phyloP scores from a whole-genome alignment of 2,329 filamentous ascomycete genomes.

The Keithomyces neogunnii region DNA sequence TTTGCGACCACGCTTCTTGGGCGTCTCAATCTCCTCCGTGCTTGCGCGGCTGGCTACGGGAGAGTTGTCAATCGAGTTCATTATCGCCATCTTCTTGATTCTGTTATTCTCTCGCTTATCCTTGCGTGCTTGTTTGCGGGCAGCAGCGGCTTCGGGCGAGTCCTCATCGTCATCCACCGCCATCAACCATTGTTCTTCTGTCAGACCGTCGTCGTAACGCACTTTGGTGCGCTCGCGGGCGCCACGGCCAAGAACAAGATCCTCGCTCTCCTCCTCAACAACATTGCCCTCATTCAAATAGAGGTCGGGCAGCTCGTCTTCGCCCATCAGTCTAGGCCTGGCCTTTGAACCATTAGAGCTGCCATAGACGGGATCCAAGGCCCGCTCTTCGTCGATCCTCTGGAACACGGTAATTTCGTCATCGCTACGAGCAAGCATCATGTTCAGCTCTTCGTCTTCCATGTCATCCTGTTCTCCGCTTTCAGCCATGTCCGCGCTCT shows the following conservation, averaged over 20 bases:
- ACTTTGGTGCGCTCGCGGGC: slow-evolving; percentile 92
- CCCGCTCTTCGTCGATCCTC: slow-evolving; percentile 69
- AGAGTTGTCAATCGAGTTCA: slow-evolving; percentile 50
- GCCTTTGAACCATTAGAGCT: slow-evolving; percentile 51
- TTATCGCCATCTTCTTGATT: slow-evolving; percentile 43
- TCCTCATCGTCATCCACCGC: slow-evolving; percentile 97
- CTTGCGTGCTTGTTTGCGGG: slow-evolving; percentile 78
- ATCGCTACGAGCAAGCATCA: slow-evolving; percentile 85
- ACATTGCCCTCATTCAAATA: slow-evolving; percentile 83
- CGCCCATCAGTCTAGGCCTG: slow-evolving; percentile 72
- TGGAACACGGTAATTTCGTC: slow-evolving; percentile 73
- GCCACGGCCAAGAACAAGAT: slow-evolving; percentile 71
- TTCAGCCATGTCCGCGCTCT: slow-evolving; percentile 66
- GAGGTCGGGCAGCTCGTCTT: slow-evolving; percentile 86
- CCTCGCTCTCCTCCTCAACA: slow-evolving; percentile 69
- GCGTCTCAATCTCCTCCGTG: slow-evolving; percentile 68
- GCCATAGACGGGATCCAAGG: slow-evolving; percentile 62
- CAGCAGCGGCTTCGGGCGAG: slow-evolving; percentile 83
- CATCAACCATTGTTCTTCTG: slow-evolving; percentile 98
- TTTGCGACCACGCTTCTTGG: slow-evolving; percentile 81
- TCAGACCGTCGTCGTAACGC: slow-evolving; percentile 93
- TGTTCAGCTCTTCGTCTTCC: slow-evolving; percentile 95
- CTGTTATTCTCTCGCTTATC: slow-evolving; percentile 73
- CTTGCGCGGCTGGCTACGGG: slow-evolving; percentile 73
- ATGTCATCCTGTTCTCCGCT: slow-evolving; percentile 82